phyloP scores from a whole-genome alignment of 2,329 filamentous ascomycete genomes.

The Fusarium sacchari region DNA sequence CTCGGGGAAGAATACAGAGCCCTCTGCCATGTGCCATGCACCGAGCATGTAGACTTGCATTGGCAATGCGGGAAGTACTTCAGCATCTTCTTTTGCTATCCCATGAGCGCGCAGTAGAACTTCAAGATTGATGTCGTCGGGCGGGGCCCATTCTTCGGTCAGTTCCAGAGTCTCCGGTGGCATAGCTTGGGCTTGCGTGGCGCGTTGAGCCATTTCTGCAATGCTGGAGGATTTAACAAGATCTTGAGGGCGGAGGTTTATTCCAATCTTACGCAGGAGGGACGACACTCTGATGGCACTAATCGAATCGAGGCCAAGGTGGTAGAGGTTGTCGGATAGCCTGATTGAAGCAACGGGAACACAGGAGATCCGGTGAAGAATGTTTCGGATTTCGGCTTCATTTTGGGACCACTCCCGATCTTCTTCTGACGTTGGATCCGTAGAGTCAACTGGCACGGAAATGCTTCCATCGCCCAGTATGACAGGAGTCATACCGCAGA shows the following conservation, averaged over 20 bases:
- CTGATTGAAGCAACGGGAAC: conserved; percentile 67
- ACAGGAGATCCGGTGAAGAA: conserved; percentile 68
- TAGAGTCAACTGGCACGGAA: background rate
- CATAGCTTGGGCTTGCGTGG: background rate
- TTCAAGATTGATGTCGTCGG: conserved; percentile 52
- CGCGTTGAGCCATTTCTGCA: conserved; percentile 65
- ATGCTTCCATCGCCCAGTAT: background rate
- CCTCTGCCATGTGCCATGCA: conserved; percentile 75
- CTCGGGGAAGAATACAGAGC: conserved; percentile 76
- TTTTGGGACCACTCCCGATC: conserved; percentile 47
- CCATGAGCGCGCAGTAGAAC: conserved; percentile 52
- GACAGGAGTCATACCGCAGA: conserved; percentile 69
- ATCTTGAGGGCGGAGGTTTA: conserved; percentile 75
- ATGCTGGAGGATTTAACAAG: conserved; percentile 75
- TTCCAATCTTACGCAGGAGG: conserved; percentile 70
- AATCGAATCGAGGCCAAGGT: conserved; percentile 91
- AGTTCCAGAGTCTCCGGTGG: background rate
- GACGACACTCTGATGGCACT: conserved; percentile 86
- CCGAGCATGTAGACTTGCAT: conserved; percentile 86
- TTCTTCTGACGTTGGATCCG: background rate
- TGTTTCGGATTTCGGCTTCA: conserved; percentile 55
- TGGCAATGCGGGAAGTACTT: conserved; percentile 75
- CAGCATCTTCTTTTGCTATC: conserved; percentile 58
- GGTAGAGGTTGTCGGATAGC: conserved; percentile 75
- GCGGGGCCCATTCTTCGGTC: conserved; percentile 42